Base-by-base conservation (phyloP, 116 monocot species). In the Papilionanthe hybrid region DNA sequence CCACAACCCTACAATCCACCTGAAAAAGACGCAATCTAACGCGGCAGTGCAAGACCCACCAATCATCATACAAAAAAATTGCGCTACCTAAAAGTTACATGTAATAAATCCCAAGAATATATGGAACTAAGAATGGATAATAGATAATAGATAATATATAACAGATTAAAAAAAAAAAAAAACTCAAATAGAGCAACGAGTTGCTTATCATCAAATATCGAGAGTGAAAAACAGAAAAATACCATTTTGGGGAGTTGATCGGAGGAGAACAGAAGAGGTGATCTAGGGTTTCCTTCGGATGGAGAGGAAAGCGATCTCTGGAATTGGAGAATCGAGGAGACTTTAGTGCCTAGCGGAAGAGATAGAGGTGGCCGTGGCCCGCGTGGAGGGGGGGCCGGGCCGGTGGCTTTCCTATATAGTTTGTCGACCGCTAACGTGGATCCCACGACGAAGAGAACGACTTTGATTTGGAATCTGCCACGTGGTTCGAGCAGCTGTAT, bases 221-320 rank as follows among this genome's bases (percentile, higher is more conserved):
- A 73, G 22, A 3, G 32, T 12, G 11, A 69, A 32, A 44, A 73
- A 1, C 9, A 43, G 6, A 73, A 44, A 0, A 42, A 73, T 73
- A 73, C 73, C 73, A 73, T 72, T 20, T 73, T 73, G 22, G n/a
- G 5, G n/a, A 20, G 44, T 43, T 44, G 22, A 73, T 73, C 73
- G 73, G 73, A 4, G 73, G 44, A 43, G 69, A 69, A 37, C 69
- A 37, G 72, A 42, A 44, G 73, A 73, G 42, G 44, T 18, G 44
- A 73, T 73, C 73, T 73, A 73, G 73, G 73, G 73, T 73, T 73
- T 73, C 73, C 32, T 37, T 41, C 37, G 5, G 22, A 5, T 15
- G 3, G 71, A 71, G 41, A 65, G 65, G 12, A 23, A 23, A 65
- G 65, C 27, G 65, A 1, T 69, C 17, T 44, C 42, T 44, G 44